Percentiles rank a stretch among this genome's conserved stretches.
phyloP scores from a whole-genome alignment of 2,329 filamentous ascomycete species.

The Nemania abortiva region DNA sequence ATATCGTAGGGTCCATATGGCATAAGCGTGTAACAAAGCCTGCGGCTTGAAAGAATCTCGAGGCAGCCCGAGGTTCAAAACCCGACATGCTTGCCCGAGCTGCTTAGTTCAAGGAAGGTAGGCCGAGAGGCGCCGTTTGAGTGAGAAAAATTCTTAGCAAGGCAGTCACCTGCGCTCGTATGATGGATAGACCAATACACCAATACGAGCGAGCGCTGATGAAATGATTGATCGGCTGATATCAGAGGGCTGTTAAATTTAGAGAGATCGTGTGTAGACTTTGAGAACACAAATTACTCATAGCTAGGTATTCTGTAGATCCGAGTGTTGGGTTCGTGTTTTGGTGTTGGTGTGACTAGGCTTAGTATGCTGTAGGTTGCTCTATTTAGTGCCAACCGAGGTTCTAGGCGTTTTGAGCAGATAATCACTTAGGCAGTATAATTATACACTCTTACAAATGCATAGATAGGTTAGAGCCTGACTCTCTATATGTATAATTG shows the following conservation, averaged over 20 bases:
- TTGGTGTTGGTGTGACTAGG: not conserved
- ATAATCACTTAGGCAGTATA: too few relatives aligned
- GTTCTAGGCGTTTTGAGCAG: too few relatives aligned
- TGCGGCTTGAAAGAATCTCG: not conserved
- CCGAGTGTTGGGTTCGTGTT: not conserved
- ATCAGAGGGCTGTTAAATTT: conserved; percentile 18
- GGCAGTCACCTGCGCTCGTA: not conserved
- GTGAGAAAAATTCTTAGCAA: not conserved
- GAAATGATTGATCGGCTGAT: not conserved
- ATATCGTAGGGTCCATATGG: not conserved
- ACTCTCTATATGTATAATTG: too few relatives aligned
- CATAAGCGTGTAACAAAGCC: not conserved
- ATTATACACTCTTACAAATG: too few relatives aligned
- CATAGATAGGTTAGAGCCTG: too few relatives aligned
- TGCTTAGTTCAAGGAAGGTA: not conserved
- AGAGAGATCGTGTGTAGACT: conserved; percentile 8
- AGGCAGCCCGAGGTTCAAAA: not conserved
- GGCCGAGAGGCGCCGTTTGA: not conserved
- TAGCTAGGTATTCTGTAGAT: not conserved
- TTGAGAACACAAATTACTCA: too few relatives aligned
- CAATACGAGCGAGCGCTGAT: conserved; percentile 16
- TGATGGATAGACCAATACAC: not conserved
- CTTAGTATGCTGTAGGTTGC: too few relatives aligned
- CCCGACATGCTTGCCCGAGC: not conserved
- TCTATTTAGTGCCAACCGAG: too few relatives aligned